phyloP scores from a whole-genome alignment of 768 basidiomycete species.

The Mycena belliarum region DNA sequence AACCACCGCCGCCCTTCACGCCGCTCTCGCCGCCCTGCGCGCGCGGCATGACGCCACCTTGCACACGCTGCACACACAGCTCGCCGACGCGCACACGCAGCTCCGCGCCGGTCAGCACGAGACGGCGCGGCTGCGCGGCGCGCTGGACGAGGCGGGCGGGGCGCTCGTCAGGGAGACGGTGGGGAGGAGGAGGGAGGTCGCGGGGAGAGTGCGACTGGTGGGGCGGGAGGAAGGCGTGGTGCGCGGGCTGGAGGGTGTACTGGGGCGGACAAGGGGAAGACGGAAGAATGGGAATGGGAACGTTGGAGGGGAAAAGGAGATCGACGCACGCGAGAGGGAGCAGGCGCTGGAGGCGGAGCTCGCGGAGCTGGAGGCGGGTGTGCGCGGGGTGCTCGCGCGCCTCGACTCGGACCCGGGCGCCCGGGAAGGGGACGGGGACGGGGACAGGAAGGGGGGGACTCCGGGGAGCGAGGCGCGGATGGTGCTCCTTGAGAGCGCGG shows the following conservation, averaged over 20 bases:
- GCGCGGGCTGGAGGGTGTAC: slow-evolving; percentile 58
- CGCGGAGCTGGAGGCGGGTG: slow-evolving; percentile 20
- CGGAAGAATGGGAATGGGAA: not conserved
- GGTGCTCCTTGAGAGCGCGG: slow-evolving; percentile 47
- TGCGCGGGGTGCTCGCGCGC: slow-evolving; percentile 34
- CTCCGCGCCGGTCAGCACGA: slow-evolving; percentile 31
- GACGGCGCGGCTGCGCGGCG: slow-evolving; percentile 42
- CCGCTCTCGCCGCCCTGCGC: slow-evolving; percentile 57
- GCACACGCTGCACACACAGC: slow-evolving; percentile 40
- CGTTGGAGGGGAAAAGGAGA: not conserved
- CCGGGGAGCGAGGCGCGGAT: slow-evolving; percentile 54
- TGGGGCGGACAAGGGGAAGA: slow-evolving; percentile 33
- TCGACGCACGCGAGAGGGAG: not conserved
- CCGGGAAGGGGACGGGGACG: not conserved
- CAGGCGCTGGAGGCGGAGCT: slow-evolving; percentile 9
- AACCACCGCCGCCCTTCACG: slow-evolving; percentile 65
- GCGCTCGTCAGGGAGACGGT: slow-evolving; percentile 72
- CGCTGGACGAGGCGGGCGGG: slow-evolving; percentile 69
- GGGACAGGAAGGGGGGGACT: slow-evolving; percentile 14
- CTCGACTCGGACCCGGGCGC: slow-evolving; percentile 15
- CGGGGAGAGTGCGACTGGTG: slow-evolving; percentile 60
- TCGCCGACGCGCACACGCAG: slow-evolving; percentile 38
- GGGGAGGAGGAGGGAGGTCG: slow-evolving; percentile 72
- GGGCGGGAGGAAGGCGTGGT: slow-evolving; percentile 63
- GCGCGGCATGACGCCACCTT: slow-evolving; percentile 63